phyloP scores from a whole-genome alignment of 2,329 filamentous ascomycete genomes.

The Claviceps digitariae region DNA sequence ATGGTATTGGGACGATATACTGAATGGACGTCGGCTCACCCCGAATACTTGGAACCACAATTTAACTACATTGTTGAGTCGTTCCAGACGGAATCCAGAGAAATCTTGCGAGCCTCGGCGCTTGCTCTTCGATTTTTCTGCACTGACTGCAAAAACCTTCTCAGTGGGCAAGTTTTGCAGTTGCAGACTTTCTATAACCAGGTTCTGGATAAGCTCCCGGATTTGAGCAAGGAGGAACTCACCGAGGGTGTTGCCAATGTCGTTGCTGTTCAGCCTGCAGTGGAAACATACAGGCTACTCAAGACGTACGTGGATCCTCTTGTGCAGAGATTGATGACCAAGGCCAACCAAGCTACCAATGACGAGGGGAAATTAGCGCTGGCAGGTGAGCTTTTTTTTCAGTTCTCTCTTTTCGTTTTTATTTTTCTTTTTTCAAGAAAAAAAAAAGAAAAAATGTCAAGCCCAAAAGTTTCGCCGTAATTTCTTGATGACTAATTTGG shows the following conservation, averaged over 20 bases:
- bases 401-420: constrained; percentile 11
- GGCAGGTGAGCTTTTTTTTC: constrained; percentile 47
- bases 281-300: constrained; percentile 70
- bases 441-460: neutral
- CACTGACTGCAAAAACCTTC: constrained; percentile 77
- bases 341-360: constrained; percentile 73
- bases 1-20: constrained; percentile 96
- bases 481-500: neutral
- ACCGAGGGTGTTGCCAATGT: constrained; percentile 92
- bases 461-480: neutral
- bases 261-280: constrained; percentile 69
- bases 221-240: constrained; percentile 83
- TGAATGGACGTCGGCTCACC: constrained; percentile 91
- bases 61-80: constrained; percentile 92
- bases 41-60: constrained; percentile 81
- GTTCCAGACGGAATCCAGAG: constrained; percentile 76
- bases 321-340: constrained; percentile 68
- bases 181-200: constrained; percentile 88
- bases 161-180: constrained; percentile 71
- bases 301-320: constrained; percentile 92
- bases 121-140: constrained; percentile 96
- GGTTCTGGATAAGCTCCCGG: constrained; percentile 73
- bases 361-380: constrained; percentile 75
- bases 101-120: constrained; percentile 83
- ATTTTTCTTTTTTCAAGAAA: neutral